Percentiles rank a stretch among this genome's conserved stretches.
These are phyloP conservation scores for Rosa multiflora DNA, from an alignment of 306 rosid genomes.

Conservation along the genomic window DNA sequence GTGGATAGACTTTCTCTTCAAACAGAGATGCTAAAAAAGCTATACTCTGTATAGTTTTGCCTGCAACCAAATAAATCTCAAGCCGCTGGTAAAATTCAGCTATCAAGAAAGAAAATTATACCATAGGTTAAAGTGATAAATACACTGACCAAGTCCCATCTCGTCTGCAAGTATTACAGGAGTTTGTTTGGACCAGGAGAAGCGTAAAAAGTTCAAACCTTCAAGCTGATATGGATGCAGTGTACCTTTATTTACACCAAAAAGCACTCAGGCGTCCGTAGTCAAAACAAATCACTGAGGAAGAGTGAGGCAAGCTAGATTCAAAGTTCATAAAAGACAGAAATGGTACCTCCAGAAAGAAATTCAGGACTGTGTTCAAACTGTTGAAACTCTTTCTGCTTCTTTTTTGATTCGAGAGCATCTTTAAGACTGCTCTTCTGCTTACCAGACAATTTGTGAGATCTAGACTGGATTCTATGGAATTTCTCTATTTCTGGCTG, in stretches of 20 bases:
- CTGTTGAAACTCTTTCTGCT: conserved; percentile 90
- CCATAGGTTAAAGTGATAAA: conserved; percentile 10
- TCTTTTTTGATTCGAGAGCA: conserved; percentile 56
- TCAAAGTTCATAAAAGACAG: conserved; percentile 24
- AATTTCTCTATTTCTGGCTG: conserved; percentile 90
- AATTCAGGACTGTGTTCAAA: conserved; percentile 80
- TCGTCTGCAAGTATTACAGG: conserved; percentile 99
- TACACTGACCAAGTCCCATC: conserved; percentile 91
- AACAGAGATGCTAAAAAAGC: conserved; percentile 92
- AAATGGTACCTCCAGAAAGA: conserved; percentile 68
- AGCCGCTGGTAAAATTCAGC: conserved; percentile 20
- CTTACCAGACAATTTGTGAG: conserved; percentile 55
- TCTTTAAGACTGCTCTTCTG: conserved; percentile 55
- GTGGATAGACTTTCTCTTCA: conserved; percentile 68
- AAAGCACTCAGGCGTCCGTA: conserved; percentile 27
- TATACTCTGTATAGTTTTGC: conserved; percentile 97
- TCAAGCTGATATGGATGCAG: conserved; percentile 99
- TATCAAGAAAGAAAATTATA: conserved; percentile 23
- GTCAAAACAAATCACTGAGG: conserved; percentile 18
- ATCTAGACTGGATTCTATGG: conserved; percentile 65
- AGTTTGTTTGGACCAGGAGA: conserved; percentile 98
- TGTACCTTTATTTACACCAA: conserved; percentile 56
- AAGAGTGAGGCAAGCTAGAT: conserved; percentile 20
- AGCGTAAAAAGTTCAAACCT: conserved; percentile 94
- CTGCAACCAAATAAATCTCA: conserved; percentile 44